These are phyloP conservation scores for Cryptococcus depauperatus DNA, from an alignment of 1,284 basidiomycete species.

Conservation along the genomic window DNA sequence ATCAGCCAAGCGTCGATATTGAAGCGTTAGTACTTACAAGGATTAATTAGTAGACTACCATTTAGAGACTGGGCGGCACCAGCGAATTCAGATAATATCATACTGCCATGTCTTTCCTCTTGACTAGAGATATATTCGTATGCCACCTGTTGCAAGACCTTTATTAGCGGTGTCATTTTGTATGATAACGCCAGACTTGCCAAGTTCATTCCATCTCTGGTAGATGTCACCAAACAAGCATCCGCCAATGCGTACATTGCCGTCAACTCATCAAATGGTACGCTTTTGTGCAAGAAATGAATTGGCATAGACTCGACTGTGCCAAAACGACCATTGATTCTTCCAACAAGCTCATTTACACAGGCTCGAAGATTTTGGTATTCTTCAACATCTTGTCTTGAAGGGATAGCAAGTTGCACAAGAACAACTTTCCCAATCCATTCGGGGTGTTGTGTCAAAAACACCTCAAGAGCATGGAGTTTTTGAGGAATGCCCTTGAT, in stretches of 20 bases:
- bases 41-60: slow-evolving; percentile 88
- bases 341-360: slow-evolving; percentile 94
- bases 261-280: slow-evolving; percentile 89
- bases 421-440: slow-evolving; percentile 99
- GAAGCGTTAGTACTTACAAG: slow-evolving; percentile 50
- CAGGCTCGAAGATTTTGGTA: slow-evolving; percentile 95
- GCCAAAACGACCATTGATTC: slow-evolving; percentile 96
- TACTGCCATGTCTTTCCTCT: slow-evolving; percentile 80
- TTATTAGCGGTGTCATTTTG: background rate
- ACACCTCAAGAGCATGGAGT: slow-evolving; percentile 90
- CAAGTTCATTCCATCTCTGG: slow-evolving; percentile 97
- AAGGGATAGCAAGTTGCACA: slow-evolving; percentile 94
- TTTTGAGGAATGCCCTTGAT: slow-evolving; percentile 99
- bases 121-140: slow-evolving; percentile 99
- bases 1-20: background rate
- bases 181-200: slow-evolving; percentile 51
- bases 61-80: slow-evolving; percentile 94
- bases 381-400: slow-evolving; percentile 96
- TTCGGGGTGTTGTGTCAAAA: slow-evolving; percentile 93
- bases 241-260: slow-evolving; percentile 95
- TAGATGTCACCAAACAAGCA: slow-evolving; percentile 90
- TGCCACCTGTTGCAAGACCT: slow-evolving; percentile 60
- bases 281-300: slow-evolving; percentile 94
- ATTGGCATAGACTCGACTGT: slow-evolving; percentile 99
- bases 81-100: slow-evolving; percentile 97